Evolutionary conservation across 805 yeast species (phyloP).

Genomic region (Myxozyma nipponensis): DNA sequence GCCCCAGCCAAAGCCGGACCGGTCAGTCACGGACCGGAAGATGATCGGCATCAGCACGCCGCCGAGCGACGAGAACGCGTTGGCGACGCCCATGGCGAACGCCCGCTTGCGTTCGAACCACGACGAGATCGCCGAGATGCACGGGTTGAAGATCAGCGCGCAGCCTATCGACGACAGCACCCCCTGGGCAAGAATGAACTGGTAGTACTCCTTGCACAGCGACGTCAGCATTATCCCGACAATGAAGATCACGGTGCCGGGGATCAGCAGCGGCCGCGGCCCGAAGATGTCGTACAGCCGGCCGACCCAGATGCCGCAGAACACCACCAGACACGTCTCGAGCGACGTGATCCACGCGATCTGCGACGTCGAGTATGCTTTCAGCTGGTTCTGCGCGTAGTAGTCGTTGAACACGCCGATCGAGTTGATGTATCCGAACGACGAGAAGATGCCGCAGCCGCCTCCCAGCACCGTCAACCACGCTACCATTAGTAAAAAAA

Average conservation of each 20-base stretch:
- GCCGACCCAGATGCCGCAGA: constrained; percentile 30
- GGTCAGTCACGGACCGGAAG: constrained; percentile 41
- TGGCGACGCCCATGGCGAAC: constrained; percentile 46
- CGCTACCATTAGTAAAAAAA: no score
- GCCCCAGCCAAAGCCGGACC: constrained; percentile 54
- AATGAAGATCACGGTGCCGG: constrained; percentile 29
- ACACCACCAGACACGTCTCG: constrained; percentile 32
- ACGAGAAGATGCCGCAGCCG: constrained; percentile 52
- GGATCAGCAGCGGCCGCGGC: constrained; percentile 15
- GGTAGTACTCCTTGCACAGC: constrained; percentile 44
- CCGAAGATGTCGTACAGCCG: constrained; percentile 25
- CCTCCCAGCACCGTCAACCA: constrained; percentile 53
- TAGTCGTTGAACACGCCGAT: constrained; percentile 33
- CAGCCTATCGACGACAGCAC: constrained; percentile 47
- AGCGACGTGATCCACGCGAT: constrained; percentile 38
- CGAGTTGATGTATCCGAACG: constrained; percentile 50
- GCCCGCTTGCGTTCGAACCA: constrained; percentile 46
- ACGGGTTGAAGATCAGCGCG: constrained; percentile 44
- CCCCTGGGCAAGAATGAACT: constrained; percentile 51
- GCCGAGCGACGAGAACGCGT: constrained; percentile 52
- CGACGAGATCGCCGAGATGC: constrained; percentile 45
- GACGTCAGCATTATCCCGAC: constrained; percentile 37
- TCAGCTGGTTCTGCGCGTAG: constrained; percentile 31
- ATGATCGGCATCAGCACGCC: constrained; percentile 49
- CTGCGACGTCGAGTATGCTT: constrained; percentile 28